Evolutionary conservation across 306 rosid species (phyloP).

Genomic region (Heteromeles arbutifolia): DNA sequence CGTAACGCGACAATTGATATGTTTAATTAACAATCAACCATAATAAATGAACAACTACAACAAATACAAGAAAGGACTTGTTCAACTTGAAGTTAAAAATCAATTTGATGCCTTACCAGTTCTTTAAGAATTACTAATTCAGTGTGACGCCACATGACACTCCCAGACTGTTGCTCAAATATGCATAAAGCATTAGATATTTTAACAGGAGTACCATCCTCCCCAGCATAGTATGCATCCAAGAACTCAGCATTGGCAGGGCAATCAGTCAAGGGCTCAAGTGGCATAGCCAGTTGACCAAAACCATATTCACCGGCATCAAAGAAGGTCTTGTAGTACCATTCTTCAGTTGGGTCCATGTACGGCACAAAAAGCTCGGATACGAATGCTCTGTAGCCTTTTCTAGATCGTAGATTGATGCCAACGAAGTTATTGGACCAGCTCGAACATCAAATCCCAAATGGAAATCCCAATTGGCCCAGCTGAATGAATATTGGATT

Average conservation of each 20-base stretch:
- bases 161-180: slow-evolving; percentile 47
- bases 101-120: slow-evolving; percentile 4
- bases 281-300: slow-evolving; percentile 43
- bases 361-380: slow-evolving; percentile 58
- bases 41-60: background rate
- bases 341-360: slow-evolving; percentile 61
- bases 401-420: slow-evolving; percentile 49
- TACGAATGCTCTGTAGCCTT: slow-evolving; percentile 39
- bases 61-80: no score
- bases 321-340: slow-evolving; percentile 43
- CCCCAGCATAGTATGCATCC: slow-evolving; percentile 34
- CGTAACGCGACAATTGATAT: background rate
- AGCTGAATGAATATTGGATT: slow-evolving; percentile 30
- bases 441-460: slow-evolving; percentile 36
- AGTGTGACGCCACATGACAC: slow-evolving; percentile 68
- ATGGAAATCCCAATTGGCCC: slow-evolving; percentile 54
- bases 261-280: slow-evolving; percentile 41
- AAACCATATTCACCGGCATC: slow-evolving; percentile 51
- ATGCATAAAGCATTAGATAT: slow-evolving; percentile 48
- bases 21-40: background rate
- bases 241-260: slow-evolving; percentile 51
- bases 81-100: no score
- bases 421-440: slow-evolving; percentile 50
- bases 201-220: slow-evolving; percentile 38
- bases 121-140: slow-evolving; percentile 22